Evolutionary conservation across 805 yeast species (phyloP), one percentile per base, ranked within the genome.

Genomic region (Cyberlindnera japonica): DNA sequence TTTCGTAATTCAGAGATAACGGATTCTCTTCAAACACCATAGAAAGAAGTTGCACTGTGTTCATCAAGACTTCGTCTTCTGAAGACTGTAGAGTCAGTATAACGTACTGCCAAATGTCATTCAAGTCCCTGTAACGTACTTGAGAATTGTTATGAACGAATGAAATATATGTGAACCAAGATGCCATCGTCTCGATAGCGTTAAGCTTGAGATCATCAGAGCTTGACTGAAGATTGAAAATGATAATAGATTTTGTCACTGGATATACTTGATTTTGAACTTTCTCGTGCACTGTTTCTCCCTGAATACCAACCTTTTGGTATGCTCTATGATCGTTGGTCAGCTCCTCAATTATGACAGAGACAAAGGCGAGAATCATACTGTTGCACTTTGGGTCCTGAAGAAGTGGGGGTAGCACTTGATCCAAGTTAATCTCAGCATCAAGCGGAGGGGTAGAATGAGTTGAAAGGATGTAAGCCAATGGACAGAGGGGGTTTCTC

Each of bases 291-390:
- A 74, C 34, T 44, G 36, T 55, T 42, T 2, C 60, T 44, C 41
- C 41, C 41, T 49, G 14, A 33, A 47, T 65, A 44, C 11, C 52
- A 39, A 15, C 17, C 12, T 31, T 30, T 24, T 28, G 26, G 7
- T 29, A 15, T 8, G 33, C 18, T 9, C 24, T 23, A 26, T 32
- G 31, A 5, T 40, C 43, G 33, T 71, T 75, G 24, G 64, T 50
- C 10, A 74, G 49, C 38, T 80, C 85, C 47, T 79, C 85, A 1
- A 68, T 71, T 0, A 77, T 43, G 7, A 73, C 74, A 11, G 79
- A 64, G 3, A 71, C 60, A 32, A 75, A 69, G 1, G 58, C 38
- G 3, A 69, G 33, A 0, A 56, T 13, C 6, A 65, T 34, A 16
- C 25, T 20, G 20, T 45, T 37, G 8, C 45, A 31, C 3, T 22